Conservation (phyloP, 495 filamentous ascomycete genomes). For the Bacidia gigantensis region DNA sequence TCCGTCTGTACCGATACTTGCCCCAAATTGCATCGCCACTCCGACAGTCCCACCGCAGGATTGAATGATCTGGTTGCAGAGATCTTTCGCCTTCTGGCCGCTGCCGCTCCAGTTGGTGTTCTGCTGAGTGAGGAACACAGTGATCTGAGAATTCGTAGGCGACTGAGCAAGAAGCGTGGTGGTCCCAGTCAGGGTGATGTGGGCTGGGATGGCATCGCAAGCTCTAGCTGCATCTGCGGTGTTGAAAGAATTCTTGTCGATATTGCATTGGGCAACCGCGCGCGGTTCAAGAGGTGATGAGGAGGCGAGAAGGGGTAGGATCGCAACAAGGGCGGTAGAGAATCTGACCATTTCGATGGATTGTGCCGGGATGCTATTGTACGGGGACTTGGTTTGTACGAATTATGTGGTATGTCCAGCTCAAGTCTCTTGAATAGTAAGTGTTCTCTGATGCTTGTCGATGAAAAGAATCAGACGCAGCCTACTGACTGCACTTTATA, state of each 20-base stretch:
- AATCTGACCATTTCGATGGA: neutral
- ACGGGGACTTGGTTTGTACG: too few relatives aligned
- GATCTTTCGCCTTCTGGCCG: neutral
- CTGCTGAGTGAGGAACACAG: slow-evolving; percentile 5
- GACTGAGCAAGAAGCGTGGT: slow-evolving; percentile 9
- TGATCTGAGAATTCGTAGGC: slow-evolving; percentile 5
- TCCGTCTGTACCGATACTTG: slow-evolving; percentile 8
- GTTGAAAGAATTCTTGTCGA: slow-evolving; percentile 9
- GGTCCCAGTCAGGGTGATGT: slow-evolving; percentile 6
- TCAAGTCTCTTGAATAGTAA: too few relatives aligned
- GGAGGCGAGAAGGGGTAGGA: neutral
- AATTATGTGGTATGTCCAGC: too few relatives aligned
- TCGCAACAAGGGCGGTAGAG: neutral
- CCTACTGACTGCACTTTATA: too few relatives aligned
- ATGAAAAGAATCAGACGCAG: too few relatives aligned
- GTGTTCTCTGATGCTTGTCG: too few relatives aligned
- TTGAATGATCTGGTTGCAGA: slow-evolving; percentile 8
- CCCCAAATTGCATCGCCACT: slow-evolving; percentile 1
- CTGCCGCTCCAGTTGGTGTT: slow-evolving; percentile 8
- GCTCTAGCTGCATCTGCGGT: slow-evolving; percentile 9
- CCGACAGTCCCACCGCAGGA: slow-evolving; percentile 8
- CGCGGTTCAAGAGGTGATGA: neutral
- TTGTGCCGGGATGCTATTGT: neutral
- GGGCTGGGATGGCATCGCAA: slow-evolving; percentile 7
- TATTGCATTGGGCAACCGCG: slow-evolving; percentile 8